Base-by-base conservation (phyloP, 1,139 yeast genomes). In the Hyphopichia pseudoburtonii region DNA sequence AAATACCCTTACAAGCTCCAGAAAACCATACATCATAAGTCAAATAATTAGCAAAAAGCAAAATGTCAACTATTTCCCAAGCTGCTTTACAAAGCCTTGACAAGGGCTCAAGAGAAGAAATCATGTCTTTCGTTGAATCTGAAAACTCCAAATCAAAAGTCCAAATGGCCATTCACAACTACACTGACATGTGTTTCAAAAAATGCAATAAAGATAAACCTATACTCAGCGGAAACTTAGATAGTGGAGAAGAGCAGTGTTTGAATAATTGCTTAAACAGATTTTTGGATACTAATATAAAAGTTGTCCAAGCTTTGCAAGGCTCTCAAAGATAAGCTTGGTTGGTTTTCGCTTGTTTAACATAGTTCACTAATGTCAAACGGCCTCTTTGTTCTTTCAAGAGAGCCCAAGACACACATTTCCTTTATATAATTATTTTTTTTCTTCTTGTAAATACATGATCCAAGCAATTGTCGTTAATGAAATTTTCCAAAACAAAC, bases 61-160 rank as follows among this genome's bases (percentile, higher is more conserved):
- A 7, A n/a, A 80, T 81, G 86, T 77, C 86, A 21, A 71, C 77
- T 33, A 57, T 84, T 41, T 77, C 82, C 40, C 78, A 79, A 43
- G 64, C 76, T 34, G 80, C 81, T 12, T 64, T 87, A 35, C 80
- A 80, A 42, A 73, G 66, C 49, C 76, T 88, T 40, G 94, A 86
- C 54, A 89, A 83, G 28, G 48, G 70, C 12, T 78, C 92, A 34
- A 80, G 86, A 59, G 76, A 80, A 52, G 95, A 88, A 48, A 80
- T 89, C 38, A 71, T 82, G 57, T 72, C 75, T 45, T 89, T 87
- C 67, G 70, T 89, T 37, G 95, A 88, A 56, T 67, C 83, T 10
- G 96, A 90, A 64, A 84, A 86, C 57, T 79, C 95, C 46, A 87
- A 86, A 65, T 82, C 95, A 39, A 87, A 88, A 66, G 88, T 90